phyloP scores from a whole-genome alignment of 768 basidiomycete species.

The Solioccasus polychromus region DNA sequence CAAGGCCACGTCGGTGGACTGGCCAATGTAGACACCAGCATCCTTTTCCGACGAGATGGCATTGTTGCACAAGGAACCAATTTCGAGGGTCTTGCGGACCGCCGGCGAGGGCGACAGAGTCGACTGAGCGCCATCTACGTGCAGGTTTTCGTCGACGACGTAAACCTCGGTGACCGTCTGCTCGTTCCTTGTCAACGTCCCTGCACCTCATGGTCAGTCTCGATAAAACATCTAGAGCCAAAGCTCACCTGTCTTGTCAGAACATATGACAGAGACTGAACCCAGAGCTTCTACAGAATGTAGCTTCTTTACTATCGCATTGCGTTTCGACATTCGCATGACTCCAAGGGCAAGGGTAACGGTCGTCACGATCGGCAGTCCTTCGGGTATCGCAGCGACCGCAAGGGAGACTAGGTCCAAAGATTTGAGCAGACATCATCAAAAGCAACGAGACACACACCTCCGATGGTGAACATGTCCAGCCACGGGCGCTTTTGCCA shows the following conservation, averaged over 20 bases:
- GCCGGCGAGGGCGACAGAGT: conserved; percentile 57
- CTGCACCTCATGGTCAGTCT: conserved; percentile 30
- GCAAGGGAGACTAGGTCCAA: conserved; percentile 78
- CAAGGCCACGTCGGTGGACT: conserved; percentile 91
- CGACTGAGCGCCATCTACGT: conserved; percentile 50
- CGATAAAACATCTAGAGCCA: not conserved
- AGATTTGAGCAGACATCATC: conserved; percentile 6
- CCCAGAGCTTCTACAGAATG: conserved; percentile 94
- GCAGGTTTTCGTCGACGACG: conserved; percentile 76
- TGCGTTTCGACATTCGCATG: conserved; percentile 88
- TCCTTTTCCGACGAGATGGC: conserved; percentile 63
- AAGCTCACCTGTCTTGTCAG: conserved; percentile 85
- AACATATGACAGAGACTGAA: conserved; percentile 95
- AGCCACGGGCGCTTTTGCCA: conserved; percentile 85
- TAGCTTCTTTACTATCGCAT: conserved; percentile 95
- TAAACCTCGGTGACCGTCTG: conserved; percentile 92
- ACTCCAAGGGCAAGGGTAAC: conserved; percentile 96
- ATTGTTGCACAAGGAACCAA: conserved; percentile 91
- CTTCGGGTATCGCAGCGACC: conserved; percentile 98
- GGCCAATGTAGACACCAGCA: conserved; percentile 74
- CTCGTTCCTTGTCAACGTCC: conserved; percentile 93
- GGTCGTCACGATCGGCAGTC: conserved; percentile 94
- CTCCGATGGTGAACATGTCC: conserved; percentile 99
- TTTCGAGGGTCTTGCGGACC: conserved; percentile 68
- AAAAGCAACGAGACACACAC: conserved; percentile 41